These are phyloP conservation scores for Alectoria sarmentosa DNA, from an alignment of 495 filamentous ascomycete species.

Conservation along the genomic window DNA sequence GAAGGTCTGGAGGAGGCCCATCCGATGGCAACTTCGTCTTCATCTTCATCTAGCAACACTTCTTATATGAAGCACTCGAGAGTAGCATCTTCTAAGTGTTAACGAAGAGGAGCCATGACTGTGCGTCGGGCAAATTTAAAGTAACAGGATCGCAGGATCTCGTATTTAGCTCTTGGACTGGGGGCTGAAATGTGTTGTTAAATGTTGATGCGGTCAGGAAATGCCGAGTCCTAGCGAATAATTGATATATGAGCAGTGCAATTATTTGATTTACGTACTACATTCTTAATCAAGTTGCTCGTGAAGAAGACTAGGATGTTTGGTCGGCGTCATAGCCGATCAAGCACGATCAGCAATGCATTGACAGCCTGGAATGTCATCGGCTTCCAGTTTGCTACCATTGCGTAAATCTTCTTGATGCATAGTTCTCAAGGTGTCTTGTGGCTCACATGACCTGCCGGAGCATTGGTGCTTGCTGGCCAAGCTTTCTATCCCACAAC, in stretches of 20 bases:
- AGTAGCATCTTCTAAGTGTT: not conserved
- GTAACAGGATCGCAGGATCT: slow-evolving; percentile 44
- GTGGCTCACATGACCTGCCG: slow-evolving; percentile 40
- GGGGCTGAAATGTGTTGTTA: slow-evolving; percentile 43
- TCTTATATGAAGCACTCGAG: not conserved
- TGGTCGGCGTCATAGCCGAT: slow-evolving; percentile 32
- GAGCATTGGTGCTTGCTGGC: slow-evolving; percentile 39
- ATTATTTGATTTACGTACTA: slow-evolving; percentile 27
- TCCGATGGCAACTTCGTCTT: not conserved
- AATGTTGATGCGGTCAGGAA: slow-evolving; percentile 50
- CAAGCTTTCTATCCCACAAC: slow-evolving; percentile 51
- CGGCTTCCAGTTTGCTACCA: not conserved
- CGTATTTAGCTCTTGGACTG: slow-evolving; percentile 36
- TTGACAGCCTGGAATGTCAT: slow-evolving; percentile 28
- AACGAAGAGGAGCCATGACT: slow-evolving; percentile 27
- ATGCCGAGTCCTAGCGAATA: slow-evolving; percentile 37
- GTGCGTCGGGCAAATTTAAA: slow-evolving; percentile 42
- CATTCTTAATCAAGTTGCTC: slow-evolving; percentile 40
- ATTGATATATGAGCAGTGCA: not conserved
- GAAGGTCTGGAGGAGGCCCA: not conserved
- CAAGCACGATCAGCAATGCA: slow-evolving; percentile 33
- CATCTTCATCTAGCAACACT: not conserved
- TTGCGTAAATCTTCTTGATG: not conserved
- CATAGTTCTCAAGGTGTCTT: slow-evolving; percentile 42
- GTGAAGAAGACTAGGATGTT: slow-evolving; percentile 49